Evolutionary conservation across 2,329 filamentous ascomycete genomes (phyloP), one percentile per base, ranked within the genome.

Genomic region (Neopestalotiopsis sp.): DNA sequence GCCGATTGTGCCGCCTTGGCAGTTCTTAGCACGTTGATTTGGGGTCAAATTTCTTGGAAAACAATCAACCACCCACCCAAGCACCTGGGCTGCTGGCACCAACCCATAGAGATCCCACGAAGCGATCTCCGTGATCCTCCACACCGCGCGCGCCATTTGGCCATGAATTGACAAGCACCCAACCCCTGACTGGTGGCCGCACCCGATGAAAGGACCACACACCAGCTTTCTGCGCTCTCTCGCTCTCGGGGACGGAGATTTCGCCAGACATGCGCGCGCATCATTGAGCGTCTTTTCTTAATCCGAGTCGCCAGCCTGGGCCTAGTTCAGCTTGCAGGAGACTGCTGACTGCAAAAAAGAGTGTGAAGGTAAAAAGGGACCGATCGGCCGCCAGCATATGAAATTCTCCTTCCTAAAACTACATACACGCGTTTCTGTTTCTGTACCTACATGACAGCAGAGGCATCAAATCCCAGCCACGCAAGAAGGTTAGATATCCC

Each of bases 401-500:
- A 6, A 56, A 34, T 30, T 62, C 59, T 62, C 59, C 59, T 62
- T 62, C 59, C 59, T 62, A 62, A 62, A 62, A 62, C 59, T 62
- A 62, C 14, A 59, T 14, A 59, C 30, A 59, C 17, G 10, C 59
- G 45, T n/a, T n/a, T n/a, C 45, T 38, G 34, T 38, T 10, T 38
- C 24, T 53, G 45, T 53, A 53, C 45, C 45, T 53, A 53, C 45
- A 53, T 17, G 45, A 53, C 17, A 17, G 20, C 17, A 2, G 45
- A 53, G 45, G 45, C n/a, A 20, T 53, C 45, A 20, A 28, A 53
- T 53, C 17, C 45, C 45, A n/a, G 45, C 45, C 45, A 53, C 45
- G 20, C 45, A 53, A 20, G 17, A 53, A 53, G 45, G 45, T 53
- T 53, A 53, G 45, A 53, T 53, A 53, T 9, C 45, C 42, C 45